Evolutionary conservation across 371 early-diverging fungal species (phyloP).

Genomic region (Syncephalis plumigaleata): DNA sequence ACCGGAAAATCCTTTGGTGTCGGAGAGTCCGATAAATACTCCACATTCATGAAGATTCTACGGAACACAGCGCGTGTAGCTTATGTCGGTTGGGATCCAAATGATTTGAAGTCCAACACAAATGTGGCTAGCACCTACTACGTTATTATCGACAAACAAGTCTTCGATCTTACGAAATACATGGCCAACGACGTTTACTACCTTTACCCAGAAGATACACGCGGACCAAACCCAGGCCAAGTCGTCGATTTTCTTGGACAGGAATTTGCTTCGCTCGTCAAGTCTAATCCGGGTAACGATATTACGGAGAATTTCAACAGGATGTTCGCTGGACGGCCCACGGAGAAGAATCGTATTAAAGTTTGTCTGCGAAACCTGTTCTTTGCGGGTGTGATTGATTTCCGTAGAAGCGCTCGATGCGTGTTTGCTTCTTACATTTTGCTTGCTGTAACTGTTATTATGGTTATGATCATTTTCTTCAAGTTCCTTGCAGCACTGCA

Average conservation of each 20-base stretch:
- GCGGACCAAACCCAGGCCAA: constrained; percentile 8
- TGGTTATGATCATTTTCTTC: constrained; percentile 72
- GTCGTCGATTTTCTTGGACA: constrained; percentile 25
- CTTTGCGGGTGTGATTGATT: constrained; percentile 78
- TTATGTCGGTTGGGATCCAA: constrained; percentile 20
- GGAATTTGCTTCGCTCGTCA: constrained; percentile 41
- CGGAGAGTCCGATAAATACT: constrained; percentile 4
- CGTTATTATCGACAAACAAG: constrained; percentile 42
- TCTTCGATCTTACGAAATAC: constrained; percentile 64
- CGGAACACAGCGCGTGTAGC: constrained; percentile 22
- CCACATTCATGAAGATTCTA: constrained; percentile 28
- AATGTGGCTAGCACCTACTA: too few relatives aligned
- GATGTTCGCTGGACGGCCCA: constrained; percentile 5
- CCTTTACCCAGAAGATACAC: constrained; percentile 6
- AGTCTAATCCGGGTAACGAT: constrained; percentile 38
- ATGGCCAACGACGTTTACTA: constrained; percentile 20
- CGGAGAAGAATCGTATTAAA: constrained; percentile 13
- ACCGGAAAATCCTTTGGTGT: too few relatives aligned
- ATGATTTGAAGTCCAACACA: too few relatives aligned
- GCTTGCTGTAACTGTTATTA: constrained; percentile 52
- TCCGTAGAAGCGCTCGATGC: constrained; percentile 62
- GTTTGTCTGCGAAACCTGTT: constrained; percentile 71
- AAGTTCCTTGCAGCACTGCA: constrained; percentile 88
- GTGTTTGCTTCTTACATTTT: constrained; percentile 79
- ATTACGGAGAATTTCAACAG: constrained; percentile 3